phyloP scores from a whole-genome alignment of 2,329 filamentous ascomycete species.

The Ophiostoma angusticollis region DNA sequence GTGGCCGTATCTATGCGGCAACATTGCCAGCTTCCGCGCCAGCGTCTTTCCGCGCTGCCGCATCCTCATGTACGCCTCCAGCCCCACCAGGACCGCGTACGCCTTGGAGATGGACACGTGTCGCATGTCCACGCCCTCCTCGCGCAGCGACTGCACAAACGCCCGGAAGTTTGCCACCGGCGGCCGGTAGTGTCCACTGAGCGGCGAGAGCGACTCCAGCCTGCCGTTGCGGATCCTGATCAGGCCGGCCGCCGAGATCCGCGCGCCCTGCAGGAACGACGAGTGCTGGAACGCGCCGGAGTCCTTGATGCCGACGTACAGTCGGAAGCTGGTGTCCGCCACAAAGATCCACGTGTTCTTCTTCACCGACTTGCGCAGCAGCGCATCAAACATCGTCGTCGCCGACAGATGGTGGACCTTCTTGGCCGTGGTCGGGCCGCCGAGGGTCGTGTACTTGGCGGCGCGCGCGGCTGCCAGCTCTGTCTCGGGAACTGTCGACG shows the following conservation, averaged over 20 bases:
- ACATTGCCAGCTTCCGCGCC: constrained; percentile 16
- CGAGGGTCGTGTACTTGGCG: constrained; percentile 50
- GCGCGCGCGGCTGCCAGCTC: constrained; percentile 46
- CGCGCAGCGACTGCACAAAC: constrained; percentile 61
- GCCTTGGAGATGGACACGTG: constrained; percentile 67
- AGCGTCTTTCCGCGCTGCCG: constrained; percentile 49
- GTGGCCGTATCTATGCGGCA: no score
- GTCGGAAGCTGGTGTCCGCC: constrained; percentile 68
- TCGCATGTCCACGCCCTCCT: constrained; percentile 65
- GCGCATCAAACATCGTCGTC: constrained; percentile 62
- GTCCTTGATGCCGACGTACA: constrained; percentile 85
- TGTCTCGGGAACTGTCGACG: constrained; percentile 18
- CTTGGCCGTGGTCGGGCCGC: constrained; percentile 20
- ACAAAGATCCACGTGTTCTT: constrained; percentile 94
- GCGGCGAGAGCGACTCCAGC: constrained; percentile 56
- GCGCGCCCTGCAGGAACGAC: constrained; percentile 71
- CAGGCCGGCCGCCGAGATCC: constrained; percentile 70
- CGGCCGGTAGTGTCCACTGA: constrained; percentile 73
- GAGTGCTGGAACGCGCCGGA: constrained; percentile 83
- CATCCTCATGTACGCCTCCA: constrained; percentile 67
- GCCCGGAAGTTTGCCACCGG: constrained; percentile 71
- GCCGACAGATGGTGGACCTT: constrained; percentile 53
- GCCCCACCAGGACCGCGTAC: constrained; percentile 68
- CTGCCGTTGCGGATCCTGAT: constrained; percentile 77
- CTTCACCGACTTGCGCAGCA: constrained; percentile 65